Evolutionary conservation across 2,329 filamentous ascomycete species (phyloP).

Genomic region (Trichophyton schoenleinii): DNA sequence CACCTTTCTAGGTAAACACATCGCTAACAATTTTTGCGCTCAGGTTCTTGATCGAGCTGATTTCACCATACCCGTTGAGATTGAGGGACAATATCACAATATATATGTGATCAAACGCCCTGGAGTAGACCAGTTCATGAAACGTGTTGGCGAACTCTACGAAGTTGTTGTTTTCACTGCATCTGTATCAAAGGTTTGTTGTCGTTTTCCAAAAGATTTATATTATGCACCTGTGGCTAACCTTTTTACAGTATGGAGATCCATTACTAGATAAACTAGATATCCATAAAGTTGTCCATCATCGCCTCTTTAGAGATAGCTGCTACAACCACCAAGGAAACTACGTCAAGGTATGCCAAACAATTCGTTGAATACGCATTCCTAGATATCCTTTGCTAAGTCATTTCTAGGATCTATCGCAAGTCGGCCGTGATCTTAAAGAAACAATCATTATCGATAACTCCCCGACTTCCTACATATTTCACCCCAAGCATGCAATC

Average conservation of each 20-base stretch:
- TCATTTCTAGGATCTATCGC: slow-evolving; percentile 61
- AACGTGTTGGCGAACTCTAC: slow-evolving; percentile 90
- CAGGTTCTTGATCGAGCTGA: slow-evolving; percentile 96
- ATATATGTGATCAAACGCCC: slow-evolving; percentile 98
- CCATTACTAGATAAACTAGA: slow-evolving; percentile 91
- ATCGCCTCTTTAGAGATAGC: slow-evolving; percentile 91
- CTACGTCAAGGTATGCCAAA: slow-evolving; percentile 65
- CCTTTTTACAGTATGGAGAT: slow-evolving; percentile 64
- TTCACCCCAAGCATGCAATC: slow-evolving; percentile 96
- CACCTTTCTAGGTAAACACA: not conserved
- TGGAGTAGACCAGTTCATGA: slow-evolving; percentile 98
- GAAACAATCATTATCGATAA: slow-evolving; percentile 99
- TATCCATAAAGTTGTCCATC: slow-evolving; percentile 93
- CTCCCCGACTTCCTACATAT: slow-evolving; percentile 97
- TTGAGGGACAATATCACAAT: slow-evolving; percentile 97
- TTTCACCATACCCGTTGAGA: slow-evolving; percentile 97
- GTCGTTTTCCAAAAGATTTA: slow-evolving; percentile 5
- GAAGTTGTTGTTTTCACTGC: slow-evolving; percentile 98
- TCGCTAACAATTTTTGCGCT: slow-evolving; percentile 10
- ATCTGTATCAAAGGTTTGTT: slow-evolving; percentile 81
- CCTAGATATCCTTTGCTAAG: too few species aligned
- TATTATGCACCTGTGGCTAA: slow-evolving; percentile 5
- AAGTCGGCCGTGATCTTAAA: slow-evolving; percentile 86
- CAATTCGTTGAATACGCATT: not conserved
- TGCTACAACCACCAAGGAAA: slow-evolving; percentile 99